phyloP scores from a whole-genome alignment of 2,329 filamentous ascomycete genomes.

The Pleomassaria siparia region DNA sequence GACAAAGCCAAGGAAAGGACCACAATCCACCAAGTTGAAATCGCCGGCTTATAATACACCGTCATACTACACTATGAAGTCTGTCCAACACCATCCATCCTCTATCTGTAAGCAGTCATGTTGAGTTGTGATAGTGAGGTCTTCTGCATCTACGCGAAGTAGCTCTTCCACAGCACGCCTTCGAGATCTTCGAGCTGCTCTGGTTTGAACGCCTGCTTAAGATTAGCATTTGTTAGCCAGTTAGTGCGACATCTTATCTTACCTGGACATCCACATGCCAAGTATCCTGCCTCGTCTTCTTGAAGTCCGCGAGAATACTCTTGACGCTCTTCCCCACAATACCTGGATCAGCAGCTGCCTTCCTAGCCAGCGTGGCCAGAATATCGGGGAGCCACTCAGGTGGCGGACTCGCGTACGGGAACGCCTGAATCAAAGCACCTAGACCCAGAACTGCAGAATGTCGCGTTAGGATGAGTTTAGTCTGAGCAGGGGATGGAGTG shows the following conservation, averaged over 20 bases:
- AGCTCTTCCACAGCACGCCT: constrained; percentile 98
- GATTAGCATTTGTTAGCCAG: constrained; percentile 5
- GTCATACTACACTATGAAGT: not conserved
- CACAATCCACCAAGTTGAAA: not conserved
- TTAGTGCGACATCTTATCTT: constrained; percentile 33
- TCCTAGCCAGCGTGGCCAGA: constrained; percentile 78
- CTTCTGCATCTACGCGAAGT: constrained; percentile 71
- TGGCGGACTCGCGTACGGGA: constrained; percentile 92
- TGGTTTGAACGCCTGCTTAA: constrained; percentile 70
- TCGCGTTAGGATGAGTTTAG: constrained; percentile 75
- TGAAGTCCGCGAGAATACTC: constrained; percentile 91
- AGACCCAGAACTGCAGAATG: constrained; percentile 92
- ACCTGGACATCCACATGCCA: constrained; percentile 99
- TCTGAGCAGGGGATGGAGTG: constrained; percentile 70
- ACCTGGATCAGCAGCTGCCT: constrained; percentile 84
- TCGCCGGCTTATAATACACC: constrained; percentile 1
- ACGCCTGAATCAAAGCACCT: constrained; percentile 89
- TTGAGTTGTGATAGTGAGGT: not conserved
- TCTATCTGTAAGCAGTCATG: not conserved
- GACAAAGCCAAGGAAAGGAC: not conserved
- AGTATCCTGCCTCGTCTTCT: constrained; percentile 98
- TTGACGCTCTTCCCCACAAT: constrained; percentile 97
- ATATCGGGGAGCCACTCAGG: constrained; percentile 93
- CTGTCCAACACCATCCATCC: not conserved
- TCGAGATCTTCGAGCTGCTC: constrained; percentile 95